Percentiles rank a stretch among this genome's conserved stretches.
Conservation (phyloP, 129 eudicot species). For the Tanacetum coccineum region DNA sequence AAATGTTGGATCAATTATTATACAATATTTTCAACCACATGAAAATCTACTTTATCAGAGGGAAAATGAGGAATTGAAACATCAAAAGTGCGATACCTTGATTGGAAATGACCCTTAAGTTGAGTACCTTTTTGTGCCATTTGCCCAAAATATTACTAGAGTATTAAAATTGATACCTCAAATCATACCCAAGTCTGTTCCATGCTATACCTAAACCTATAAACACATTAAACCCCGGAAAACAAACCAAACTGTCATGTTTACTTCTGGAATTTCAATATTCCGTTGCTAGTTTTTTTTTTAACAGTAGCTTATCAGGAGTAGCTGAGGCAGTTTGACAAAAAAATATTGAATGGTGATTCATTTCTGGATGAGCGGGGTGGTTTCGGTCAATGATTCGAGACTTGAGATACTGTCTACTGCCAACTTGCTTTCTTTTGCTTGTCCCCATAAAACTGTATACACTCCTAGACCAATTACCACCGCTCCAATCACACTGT, state of each 20-base stretch:
- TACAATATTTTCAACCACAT: too few relatives aligned
- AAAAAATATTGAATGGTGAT: slow-evolving; percentile 8
- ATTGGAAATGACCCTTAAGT: too few relatives aligned
- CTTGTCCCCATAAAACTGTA: slow-evolving; percentile 69
- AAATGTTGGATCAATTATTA: too few relatives aligned
- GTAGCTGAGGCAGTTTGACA: slow-evolving; percentile 14
- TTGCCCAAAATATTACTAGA: too few relatives aligned
- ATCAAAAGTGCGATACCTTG: too few relatives aligned
- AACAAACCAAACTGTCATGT: neutral
- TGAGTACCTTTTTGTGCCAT: too few relatives aligned
- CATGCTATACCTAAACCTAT: too few relatives aligned
- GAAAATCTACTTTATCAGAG: too few relatives aligned
- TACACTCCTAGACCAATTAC: slow-evolving; percentile 61
- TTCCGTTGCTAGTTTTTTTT: neutral
- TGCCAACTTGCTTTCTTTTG: slow-evolving; percentile 33
- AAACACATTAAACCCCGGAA: too few relatives aligned
- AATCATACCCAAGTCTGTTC: too few relatives aligned
- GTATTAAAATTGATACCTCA: too few relatives aligned
- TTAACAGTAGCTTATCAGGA: neutral
- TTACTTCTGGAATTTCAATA: neutral
- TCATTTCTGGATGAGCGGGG: slow-evolving; percentile 40
- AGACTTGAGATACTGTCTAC: slow-evolving; percentile 12
- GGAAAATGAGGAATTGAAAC: too few relatives aligned
- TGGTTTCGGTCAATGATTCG: slow-evolving; percentile 31
- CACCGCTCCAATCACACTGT: slow-evolving; percentile 62